A percentile compares a stretch with the other conserved stretches of the same genome.
Evolutionary conservation across 2,329 filamentous ascomycete genomes (phyloP).

Genomic region (Xylaria digitata): DNA sequence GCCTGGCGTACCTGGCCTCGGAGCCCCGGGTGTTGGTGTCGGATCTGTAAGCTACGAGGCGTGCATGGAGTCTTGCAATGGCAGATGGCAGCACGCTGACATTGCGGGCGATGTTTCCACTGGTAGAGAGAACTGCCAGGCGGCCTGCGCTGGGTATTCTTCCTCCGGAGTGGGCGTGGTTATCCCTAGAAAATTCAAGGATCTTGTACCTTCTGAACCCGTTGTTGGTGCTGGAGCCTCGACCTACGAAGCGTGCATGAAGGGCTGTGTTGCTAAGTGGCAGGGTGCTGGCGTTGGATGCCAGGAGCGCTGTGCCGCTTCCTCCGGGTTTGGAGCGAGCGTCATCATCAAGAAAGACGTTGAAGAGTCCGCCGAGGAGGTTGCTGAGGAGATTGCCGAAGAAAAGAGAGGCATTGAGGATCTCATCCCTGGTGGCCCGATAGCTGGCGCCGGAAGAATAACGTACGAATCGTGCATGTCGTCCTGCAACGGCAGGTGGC

Average conservation of each 20-base stretch:
- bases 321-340: not conserved
- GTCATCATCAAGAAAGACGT: not conserved
- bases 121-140: conserved; percentile 7
- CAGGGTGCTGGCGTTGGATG: not conserved
- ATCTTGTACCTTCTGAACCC: not conserved
- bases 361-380: no score
- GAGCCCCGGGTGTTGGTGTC: not conserved
- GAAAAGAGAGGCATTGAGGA: no score
- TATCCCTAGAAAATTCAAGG: not conserved
- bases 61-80: conserved; percentile 24
- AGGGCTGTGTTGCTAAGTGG: conserved; percentile 2
- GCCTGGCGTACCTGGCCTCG: not conserved
- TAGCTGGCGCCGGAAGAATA: no score
- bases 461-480: conserved; percentile 25
- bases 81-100: conserved; percentile 10
- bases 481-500: conserved; percentile 12
- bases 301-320: not conserved
- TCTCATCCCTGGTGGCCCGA: no score
- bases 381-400: no score
- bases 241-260: conserved; percentile 28
- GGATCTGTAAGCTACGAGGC: conserved; percentile 19
- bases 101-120: conserved; percentile 14
- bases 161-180: not conserved
- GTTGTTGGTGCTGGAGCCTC: not conserved
- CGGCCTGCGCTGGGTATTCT: conserved; percentile 1